Conservation (phyloP, 139 green algal genomes). For the Nannochloris sp. region DNA sequence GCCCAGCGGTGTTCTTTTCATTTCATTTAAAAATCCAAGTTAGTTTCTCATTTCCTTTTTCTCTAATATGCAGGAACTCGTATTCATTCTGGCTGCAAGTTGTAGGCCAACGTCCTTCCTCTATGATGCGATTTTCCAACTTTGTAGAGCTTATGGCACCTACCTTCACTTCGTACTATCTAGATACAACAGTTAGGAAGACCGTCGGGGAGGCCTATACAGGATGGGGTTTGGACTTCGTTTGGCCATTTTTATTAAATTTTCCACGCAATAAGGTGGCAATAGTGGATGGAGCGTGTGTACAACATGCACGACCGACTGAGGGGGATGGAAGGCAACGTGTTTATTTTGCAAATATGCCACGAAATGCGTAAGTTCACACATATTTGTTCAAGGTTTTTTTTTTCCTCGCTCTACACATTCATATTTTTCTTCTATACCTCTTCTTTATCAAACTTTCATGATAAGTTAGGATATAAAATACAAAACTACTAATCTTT, state of each 20-base stretch:
- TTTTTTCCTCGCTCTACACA: too few relatives aligned
- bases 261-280: slow-evolving; percentile 23
- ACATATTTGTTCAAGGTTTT: too few relatives aligned
- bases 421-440: too few relatives aligned
- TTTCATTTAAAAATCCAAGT: too few relatives aligned
- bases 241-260: slow-evolving; percentile 26
- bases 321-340: too few relatives aligned
- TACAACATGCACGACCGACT: background rate
- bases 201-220: background rate
- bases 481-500: too few relatives aligned
- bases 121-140: background rate
- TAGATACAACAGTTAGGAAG: background rate
- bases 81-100: background rate
- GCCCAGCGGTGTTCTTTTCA: too few relatives aligned
- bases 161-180: background rate
- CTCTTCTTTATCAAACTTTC: too few relatives aligned
- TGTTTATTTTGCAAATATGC: too few relatives aligned
- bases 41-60: too few relatives aligned
- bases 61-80: background rate
- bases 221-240: slow-evolving; percentile 34
- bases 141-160: slow-evolving; percentile 5
- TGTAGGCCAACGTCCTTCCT: background rate
- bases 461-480: too few relatives aligned
- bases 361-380: too few relatives aligned
- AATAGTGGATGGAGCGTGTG: slow-evolving; percentile 9